Conservation (phyloP, 768 basidiomycete genomes). For the Lentinula boryana region DNA sequence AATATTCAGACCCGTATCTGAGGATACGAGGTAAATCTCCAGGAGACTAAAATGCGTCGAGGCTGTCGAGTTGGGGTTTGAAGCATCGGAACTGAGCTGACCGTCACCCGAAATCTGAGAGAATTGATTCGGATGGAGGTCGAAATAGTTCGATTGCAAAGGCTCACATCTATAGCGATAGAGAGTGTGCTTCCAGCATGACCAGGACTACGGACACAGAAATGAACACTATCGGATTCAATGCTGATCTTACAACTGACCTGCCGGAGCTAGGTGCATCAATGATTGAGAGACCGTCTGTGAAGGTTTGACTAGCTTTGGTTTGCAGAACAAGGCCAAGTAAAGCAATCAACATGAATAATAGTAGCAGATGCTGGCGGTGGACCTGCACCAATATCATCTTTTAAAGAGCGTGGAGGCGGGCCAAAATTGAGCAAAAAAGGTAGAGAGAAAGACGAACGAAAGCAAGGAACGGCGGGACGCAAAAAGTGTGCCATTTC, state of each 20-base stretch:
- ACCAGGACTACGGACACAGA: slow-evolving; percentile 18
- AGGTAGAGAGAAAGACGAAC: neutral
- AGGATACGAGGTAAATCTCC: slow-evolving; percentile 38
- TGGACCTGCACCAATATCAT: slow-evolving; percentile 15
- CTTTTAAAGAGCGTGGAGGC: slow-evolving; percentile 1
- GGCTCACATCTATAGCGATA: slow-evolving; percentile 27
- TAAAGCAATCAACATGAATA: neutral
- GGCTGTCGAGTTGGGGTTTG: slow-evolving; percentile 25
- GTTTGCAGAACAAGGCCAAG: slow-evolving; percentile 6
- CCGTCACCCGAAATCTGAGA: slow-evolving; percentile 38
- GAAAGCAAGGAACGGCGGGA: neutral
- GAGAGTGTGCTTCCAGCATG: slow-evolving; percentile 19
- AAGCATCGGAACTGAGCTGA: slow-evolving; percentile 28
- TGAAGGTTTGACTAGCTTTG: slow-evolving; percentile 23
- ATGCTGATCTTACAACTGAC: neutral
- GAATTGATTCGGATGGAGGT: neutral
- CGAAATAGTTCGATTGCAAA: neutral
- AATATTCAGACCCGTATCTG: slow-evolving; percentile 27
- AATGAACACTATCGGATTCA: slow-evolving; percentile 15
- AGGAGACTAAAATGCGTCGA: slow-evolving; percentile 31
- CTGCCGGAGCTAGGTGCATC: slow-evolving; percentile 19
- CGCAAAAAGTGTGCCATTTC: neutral
- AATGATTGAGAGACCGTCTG: slow-evolving; percentile 24
- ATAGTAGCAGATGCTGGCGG: slow-evolving; percentile 7
- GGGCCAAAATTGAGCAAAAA: neutral